Evolutionary conservation across 805 yeast genomes (phyloP).

Genomic region (Dipodascopsis tothii): DNA sequence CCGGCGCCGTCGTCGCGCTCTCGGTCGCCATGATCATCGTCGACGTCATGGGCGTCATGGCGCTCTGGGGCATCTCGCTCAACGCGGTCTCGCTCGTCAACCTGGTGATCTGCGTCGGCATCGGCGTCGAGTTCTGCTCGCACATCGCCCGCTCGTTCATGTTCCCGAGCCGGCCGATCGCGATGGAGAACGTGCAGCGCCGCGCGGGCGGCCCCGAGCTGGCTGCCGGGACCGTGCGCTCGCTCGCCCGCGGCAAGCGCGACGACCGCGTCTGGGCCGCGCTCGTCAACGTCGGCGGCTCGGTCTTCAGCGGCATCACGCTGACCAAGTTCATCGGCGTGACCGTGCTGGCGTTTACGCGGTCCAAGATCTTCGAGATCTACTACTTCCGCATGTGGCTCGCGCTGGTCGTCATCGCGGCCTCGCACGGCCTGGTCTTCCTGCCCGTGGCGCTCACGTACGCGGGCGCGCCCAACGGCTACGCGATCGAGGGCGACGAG

Average conservation of each 20-base stretch:
- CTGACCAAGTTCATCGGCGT: conserved; percentile 86
- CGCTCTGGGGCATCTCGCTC: conserved; percentile 62
- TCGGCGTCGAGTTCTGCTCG: conserved; percentile 87
- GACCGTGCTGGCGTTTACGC: conserved; percentile 74
- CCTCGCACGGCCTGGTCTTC: conserved; percentile 68
- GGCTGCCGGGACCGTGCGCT: conserved; percentile 4
- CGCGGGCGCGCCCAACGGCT: conserved; percentile 51
- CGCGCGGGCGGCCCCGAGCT: conserved; percentile 12
- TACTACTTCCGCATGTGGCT: conserved; percentile 96
- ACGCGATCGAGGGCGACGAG: conserved; percentile 35
- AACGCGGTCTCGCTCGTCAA: conserved; percentile 89
- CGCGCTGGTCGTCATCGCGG: conserved; percentile 65
- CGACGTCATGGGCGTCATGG: conserved; percentile 76
- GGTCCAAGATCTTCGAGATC: conserved; percentile 79
- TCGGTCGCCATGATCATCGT: conserved; percentile 60
- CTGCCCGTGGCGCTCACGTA: conserved; percentile 66
- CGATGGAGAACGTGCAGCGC: conserved; percentile 28
- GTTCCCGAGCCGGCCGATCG: conserved; percentile 35
- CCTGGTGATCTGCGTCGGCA: conserved; percentile 82
- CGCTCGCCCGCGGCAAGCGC: conserved; percentile 22
- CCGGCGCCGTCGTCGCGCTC: conserved; percentile 48
- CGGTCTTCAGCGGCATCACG: conserved; percentile 86
- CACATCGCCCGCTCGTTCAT: conserved; percentile 79
- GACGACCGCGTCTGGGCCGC: conserved; percentile 46
- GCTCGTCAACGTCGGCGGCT: conserved; percentile 72